A percentile compares a stretch with the other conserved stretches of the same genome.
These are phyloP conservation scores for Phoma sp. DNA, from an alignment of 2,329 filamentous ascomycete genomes.

Conservation along the genomic window DNA sequence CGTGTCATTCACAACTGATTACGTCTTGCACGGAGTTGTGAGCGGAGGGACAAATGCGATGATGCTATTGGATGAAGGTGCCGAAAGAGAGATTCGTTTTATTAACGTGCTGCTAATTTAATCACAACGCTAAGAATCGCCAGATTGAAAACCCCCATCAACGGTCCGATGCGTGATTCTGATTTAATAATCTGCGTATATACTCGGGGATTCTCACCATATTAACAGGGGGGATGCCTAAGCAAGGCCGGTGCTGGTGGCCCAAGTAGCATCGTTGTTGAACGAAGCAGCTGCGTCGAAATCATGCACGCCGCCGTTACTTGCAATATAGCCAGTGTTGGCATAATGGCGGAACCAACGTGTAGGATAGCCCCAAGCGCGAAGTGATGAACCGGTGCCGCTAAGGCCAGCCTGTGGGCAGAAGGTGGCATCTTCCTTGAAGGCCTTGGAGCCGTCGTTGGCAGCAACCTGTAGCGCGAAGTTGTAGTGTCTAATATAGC, in stretches of 20 bases:
- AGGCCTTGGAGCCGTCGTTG: constrained; percentile 64
- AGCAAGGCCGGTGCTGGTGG: constrained; percentile 8
- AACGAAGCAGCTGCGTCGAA: constrained; percentile 61
- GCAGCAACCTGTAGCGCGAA: constrained; percentile 60
- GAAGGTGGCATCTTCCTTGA: constrained; percentile 69
- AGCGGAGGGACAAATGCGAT: no score
- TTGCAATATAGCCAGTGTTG: constrained; percentile 58
- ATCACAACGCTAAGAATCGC: no score
- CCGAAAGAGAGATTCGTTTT: no score
- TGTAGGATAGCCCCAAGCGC: constrained; percentile 68
- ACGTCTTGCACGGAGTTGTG: no score
- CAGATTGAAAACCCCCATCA: no score
- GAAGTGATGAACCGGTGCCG: constrained; percentile 61
- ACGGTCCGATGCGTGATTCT: no score
- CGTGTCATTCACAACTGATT: no score
- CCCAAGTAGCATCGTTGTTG: constrained; percentile 63
- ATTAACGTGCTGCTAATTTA: no score
- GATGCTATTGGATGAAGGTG: no score
- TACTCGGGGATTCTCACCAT: no score
- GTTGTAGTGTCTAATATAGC: constrained; percentile 64
- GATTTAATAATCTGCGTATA: no score
- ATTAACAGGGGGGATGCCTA: no score
- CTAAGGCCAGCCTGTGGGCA: constrained; percentile 62
- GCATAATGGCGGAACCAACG: constrained; percentile 65
- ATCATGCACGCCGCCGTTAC: constrained; percentile 62